Base-by-base conservation (phyloP, 2,329 filamentous ascomycete genomes). In the Pseudogymnoascus destructans region DNA sequence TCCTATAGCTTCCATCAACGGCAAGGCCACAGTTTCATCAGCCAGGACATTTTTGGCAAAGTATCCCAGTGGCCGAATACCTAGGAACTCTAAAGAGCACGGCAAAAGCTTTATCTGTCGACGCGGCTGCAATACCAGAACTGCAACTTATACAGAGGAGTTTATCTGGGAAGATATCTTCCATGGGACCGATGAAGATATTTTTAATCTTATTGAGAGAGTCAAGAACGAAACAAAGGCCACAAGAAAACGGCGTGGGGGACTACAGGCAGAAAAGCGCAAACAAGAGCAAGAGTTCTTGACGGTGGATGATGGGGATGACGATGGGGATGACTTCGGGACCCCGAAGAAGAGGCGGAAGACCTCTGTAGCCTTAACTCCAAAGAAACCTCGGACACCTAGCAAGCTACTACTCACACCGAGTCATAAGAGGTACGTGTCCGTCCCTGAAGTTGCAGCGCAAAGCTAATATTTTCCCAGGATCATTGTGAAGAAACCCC, bases 81-180 rank as follows among this genome's bases (percentile, higher is more conserved):
- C 89, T 2, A 84, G 85, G 61, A 82, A 77, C 54, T 83, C 87
- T 1, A 80, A 80, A 57, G 86, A 91, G 64, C 84, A 81, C 68
- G 89, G 88, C 63, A 96, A 95, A 72, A 83, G 87, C 15, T 97
- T 97, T 66, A 73, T 97, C 55, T 97, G 93, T 68, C 84, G 91
- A 57, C 79, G 92, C 69, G 93, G 89, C 19, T 95, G 91, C 67
- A 95, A 95, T 68, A 87, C 88, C 10, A 78, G 90, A 60, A 95
- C 91, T 21, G 86, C 89, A 17, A 90, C 84, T 19, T 98, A 97
- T 69, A 96, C 92, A 0, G 83, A 93, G 11, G 90, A 96, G 65
- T 95, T 98, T 64, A 70, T 80, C 1, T 98, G 93, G 93, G 90
- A 96, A 68, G 82, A 95, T 42, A 73, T 95, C 1, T 95, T 89